Evolutionary conservation across 2,329 filamentous ascomycete genomes (phyloP).

Genomic region (Penicillium corylophilum): DNA sequence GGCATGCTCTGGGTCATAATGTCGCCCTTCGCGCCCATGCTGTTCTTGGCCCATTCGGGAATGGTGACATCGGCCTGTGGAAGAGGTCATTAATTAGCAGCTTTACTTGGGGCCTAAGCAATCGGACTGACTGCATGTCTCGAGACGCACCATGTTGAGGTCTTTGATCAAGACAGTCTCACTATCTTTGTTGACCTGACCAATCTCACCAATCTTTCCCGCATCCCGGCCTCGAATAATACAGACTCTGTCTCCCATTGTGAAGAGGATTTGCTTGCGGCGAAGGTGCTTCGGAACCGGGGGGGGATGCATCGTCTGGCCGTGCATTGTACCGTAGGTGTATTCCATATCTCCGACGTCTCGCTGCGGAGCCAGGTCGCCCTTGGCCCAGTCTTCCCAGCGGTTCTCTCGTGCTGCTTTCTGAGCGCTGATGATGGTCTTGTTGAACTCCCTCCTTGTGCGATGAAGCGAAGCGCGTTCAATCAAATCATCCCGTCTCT

Average conservation of each 20-base stretch:
- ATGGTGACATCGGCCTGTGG: constrained; percentile 44
- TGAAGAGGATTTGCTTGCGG: constrained; percentile 59
- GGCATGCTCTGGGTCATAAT: constrained; percentile 54
- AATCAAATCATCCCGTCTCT: constrained; percentile 41
- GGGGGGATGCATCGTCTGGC: constrained; percentile 37
- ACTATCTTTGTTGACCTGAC: constrained; percentile 52
- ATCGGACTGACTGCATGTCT: background rate
- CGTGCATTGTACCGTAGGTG: constrained; percentile 58
- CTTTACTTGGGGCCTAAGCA: background rate
- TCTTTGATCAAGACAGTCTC: constrained; percentile 63
- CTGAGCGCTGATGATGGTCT: constrained; percentile 38
- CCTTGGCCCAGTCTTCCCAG: constrained; percentile 75
- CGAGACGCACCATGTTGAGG: constrained; percentile 58
- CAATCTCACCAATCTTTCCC: constrained; percentile 78
- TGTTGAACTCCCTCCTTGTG: constrained; percentile 32
- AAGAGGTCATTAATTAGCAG: constrained; percentile 7
- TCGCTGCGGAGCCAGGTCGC: constrained; percentile 73
- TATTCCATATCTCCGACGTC: constrained; percentile 62
- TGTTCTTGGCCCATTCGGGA: constrained; percentile 37
- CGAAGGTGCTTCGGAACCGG: constrained; percentile 41
- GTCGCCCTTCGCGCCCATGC: constrained; percentile 40
- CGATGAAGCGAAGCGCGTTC: constrained; percentile 32
- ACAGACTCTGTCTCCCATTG: constrained; percentile 74
- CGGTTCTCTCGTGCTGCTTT: constrained; percentile 56
- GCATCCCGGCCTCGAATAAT: constrained; percentile 74